These are phyloP conservation scores for Emergomyces africanus DNA, from an alignment of 2,329 filamentous ascomycete genomes.

Conservation along the genomic window DNA sequence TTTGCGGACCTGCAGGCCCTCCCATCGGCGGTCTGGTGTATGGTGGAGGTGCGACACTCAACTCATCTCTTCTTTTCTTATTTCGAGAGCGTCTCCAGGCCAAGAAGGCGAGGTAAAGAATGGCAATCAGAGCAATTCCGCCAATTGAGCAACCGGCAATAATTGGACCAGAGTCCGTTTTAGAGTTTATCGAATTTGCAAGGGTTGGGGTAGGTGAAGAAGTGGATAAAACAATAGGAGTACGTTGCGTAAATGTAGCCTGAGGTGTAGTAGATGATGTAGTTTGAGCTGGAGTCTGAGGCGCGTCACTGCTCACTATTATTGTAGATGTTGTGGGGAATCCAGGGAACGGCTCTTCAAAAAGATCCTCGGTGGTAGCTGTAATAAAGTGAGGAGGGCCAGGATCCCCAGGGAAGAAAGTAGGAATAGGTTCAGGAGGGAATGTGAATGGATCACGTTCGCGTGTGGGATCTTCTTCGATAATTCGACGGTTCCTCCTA, in stretches of 20 bases:
- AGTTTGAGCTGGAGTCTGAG: neutral
- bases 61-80: slow-evolving; percentile 1
- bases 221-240: neutral
- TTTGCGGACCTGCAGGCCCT: neutral
- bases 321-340: neutral
- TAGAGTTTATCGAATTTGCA: neutral
- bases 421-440: neutral
- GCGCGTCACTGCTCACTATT: neutral
- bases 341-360: neutral
- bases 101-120: slow-evolving; percentile 8
- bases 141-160: slow-evolving; percentile 11
- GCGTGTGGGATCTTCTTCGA: neutral
- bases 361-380: neutral
- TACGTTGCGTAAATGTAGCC: neutral
- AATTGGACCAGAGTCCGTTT: slow-evolving; percentile 5
- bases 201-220: slow-evolving; percentile 2
- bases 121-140: slow-evolving; percentile 7
- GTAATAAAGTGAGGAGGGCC: neutral
- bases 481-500: neutral
- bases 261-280: neutral
- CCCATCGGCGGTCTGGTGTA: neutral
- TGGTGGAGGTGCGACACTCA: neutral
- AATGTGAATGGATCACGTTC: neutral
- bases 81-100: slow-evolving; percentile 7
- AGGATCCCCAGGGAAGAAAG: neutral